Conservation (phyloP, 2,329 filamentous ascomycete species). For the Penicillium nordicum region DNA sequence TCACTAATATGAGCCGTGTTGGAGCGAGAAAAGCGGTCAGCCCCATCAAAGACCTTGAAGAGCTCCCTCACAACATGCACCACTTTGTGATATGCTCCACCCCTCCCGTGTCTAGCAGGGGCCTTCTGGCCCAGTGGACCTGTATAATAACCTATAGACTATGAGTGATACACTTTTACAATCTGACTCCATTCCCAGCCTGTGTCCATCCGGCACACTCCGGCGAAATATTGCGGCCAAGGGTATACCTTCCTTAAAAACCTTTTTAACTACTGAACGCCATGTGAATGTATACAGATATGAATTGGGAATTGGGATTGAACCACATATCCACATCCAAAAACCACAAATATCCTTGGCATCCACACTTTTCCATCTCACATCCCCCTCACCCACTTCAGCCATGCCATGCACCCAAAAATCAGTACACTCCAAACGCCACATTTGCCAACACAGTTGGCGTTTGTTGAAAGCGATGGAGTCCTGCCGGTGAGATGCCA, state of each 20-base stretch:
- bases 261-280: not conserved
- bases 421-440: slow-evolving; percentile 3
- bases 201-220: slow-evolving; percentile 21
- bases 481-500: slow-evolving; percentile 9
- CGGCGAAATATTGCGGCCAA: slow-evolving; percentile 6
- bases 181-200: slow-evolving; percentile 2
- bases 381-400: not conserved
- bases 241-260: not conserved
- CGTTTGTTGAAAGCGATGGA: not conserved
- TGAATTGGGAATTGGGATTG: not conserved
- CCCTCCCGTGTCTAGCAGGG: slow-evolving; percentile 19
- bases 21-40: slow-evolving; percentile 15
- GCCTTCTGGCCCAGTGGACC: not conserved
- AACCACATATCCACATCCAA: not conserved
- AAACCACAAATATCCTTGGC: not conserved
- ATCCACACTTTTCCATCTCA: not conserved
- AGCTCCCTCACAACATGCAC: not conserved
- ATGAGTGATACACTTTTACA: slow-evolving; percentile 13
- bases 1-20: slow-evolving; percentile 19
- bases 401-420: slow-evolving; percentile 2
- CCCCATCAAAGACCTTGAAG: not conserved
- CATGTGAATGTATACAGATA: not conserved
- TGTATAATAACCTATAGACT: not conserved
- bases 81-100: slow-evolving; percentile 3
- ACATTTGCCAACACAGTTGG: slow-evolving; percentile 3